Evolutionary conservation across 2,329 filamentous ascomycete genomes (phyloP), one percentile per base, ranked within the genome.

Genomic region (Pyricularia pennisetigena): DNA sequence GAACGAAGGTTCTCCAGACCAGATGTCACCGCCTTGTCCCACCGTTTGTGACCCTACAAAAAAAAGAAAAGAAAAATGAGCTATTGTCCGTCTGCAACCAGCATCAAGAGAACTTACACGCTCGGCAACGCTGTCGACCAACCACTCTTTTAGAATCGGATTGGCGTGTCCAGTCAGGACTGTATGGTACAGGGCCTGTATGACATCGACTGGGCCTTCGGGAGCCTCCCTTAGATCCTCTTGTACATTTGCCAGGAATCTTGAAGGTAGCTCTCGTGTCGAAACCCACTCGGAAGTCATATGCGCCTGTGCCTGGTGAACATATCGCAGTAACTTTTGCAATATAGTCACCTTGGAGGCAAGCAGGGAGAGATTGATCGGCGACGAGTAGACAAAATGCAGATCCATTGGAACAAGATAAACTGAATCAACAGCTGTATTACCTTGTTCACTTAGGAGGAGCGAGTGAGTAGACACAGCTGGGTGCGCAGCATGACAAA

Each of bases 261-360:
- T 86, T 14, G 81, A 82, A 0, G 93, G 92, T 7, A 97, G 82
- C 68, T 96, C 91, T 70, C 92, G 87, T 1, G 92, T 89, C 49
- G 91, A 90, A 73, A 91, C 91, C 87, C 92, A 97, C 76, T 97
- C 94, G 3, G 88, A 84, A 28, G 88, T 82, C 80, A 97, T 91
- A 71, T 94, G 91, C 41, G 86, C 83, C 70, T 95, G 88, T 0
- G 91, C 88, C 75, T 97, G 92, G 68, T 88, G 88, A 63, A 97
- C 85, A 75, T 99, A 98, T 65, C 93, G 85, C 8, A 97, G 80
- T 14, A 98, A 78, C 71, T 95, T 97, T 73, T 97, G 92, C 20
- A 98, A 79, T 62, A 92, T 91, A 0, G 94, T 96, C 4, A 93
- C 90, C 74, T 96, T 97, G 20, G 90, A 93, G 0, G 94, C 90